Percentiles rank a stretch among this genome's conserved stretches.
Evolutionary conservation across 305 asterid genomes (phyloP).

Genomic region (Ruellia speciosa): DNA sequence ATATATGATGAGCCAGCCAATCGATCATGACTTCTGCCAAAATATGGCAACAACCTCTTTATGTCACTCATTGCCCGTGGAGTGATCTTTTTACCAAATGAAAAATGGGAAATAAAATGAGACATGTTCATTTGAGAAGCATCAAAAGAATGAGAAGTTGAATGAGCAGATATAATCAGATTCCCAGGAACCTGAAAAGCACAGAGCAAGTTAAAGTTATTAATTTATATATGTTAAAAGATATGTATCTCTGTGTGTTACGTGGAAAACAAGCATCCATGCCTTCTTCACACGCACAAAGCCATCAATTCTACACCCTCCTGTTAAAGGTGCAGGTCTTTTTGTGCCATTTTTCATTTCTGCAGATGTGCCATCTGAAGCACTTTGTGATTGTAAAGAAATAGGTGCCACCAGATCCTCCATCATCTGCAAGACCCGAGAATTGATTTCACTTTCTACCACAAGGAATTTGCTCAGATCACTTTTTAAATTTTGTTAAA

Average conservation of each 20-base stretch:
- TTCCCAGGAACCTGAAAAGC: constrained; percentile 82
- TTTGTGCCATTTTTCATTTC: constrained; percentile 38
- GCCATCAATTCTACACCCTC: constrained; percentile 95
- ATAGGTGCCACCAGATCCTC: constrained; percentile 74
- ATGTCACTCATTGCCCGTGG: constrained; percentile 65
- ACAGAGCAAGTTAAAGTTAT: constrained; percentile 20
- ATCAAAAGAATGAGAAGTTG: constrained; percentile 89
- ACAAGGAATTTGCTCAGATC: constrained; percentile 7
- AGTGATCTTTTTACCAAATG: constrained; percentile 74
- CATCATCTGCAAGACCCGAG: constrained; percentile 62
- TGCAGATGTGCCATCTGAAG: constrained; percentile 36
- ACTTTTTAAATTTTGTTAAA: too few species aligned
- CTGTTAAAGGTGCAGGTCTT: constrained; percentile 82
- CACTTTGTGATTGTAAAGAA: constrained; percentile 43
- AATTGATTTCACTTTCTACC: constrained; percentile 12
- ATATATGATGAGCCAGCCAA: constrained; percentile 65
- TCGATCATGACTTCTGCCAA: constrained; percentile 77
- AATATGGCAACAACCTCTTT: constrained; percentile 62
- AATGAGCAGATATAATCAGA: constrained; percentile 84
- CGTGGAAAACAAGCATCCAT: constrained; percentile 15
- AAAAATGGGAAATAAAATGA: constrained; percentile 67
- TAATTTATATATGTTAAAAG: not conserved
- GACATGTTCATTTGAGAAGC: constrained; percentile 97
- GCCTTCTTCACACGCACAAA: constrained; percentile 97
- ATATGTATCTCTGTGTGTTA: not conserved